A percentile compares a stretch with the other conserved stretches of the same genome.
phyloP scores from a whole-genome alignment of 75 land plant genomes.

The Cunninghamia lanceolata region DNA sequence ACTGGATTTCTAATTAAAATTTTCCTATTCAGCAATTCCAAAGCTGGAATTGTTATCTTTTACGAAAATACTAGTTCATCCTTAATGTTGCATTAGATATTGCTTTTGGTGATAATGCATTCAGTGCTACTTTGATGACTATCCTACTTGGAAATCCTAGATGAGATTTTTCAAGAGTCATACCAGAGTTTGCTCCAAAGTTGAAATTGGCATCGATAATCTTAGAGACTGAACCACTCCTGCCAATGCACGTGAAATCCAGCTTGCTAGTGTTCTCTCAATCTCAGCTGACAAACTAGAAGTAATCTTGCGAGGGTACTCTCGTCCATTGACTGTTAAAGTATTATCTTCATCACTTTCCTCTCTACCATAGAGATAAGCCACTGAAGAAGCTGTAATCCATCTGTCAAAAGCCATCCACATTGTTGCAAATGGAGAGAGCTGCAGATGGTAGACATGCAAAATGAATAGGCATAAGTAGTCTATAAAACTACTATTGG shows the following conservation, averaged over 20 bases:
- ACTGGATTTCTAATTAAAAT: too few species aligned
- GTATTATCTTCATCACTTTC: conserved; percentile 50
- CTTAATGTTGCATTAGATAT: too few species aligned
- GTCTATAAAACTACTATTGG: not conserved
- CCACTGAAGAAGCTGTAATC: conserved; percentile 74
- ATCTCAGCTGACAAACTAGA: conserved; percentile 76
- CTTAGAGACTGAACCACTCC: conserved; percentile 56
- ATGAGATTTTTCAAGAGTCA: not conserved
- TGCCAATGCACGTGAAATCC: conserved; percentile 72
- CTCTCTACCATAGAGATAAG: conserved; percentile 81
- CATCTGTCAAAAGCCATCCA: conserved; percentile 83
- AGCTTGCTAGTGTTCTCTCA: conserved; percentile 61
- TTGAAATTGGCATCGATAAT: conserved; percentile 56
- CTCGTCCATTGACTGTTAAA: conserved; percentile 65
- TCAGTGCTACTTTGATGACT: too few species aligned
- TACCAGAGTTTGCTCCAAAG: conserved; percentile 72
- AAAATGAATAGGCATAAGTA: not conserved
- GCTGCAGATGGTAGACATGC: conserved; percentile 28
- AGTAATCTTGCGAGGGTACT: conserved; percentile 57
- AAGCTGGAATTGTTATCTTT: too few species aligned
- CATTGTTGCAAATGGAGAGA: conserved; percentile 81
- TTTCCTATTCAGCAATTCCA: too few species aligned
- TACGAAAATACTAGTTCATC: too few species aligned
- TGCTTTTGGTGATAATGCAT: too few species aligned
- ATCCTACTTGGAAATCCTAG: too few species aligned